Percentiles rank a stretch among this genome's conserved stretches.
Evolutionary conservation across 2,329 filamentous ascomycete genomes (phyloP).

Genomic region (Colletotrichum gloeosporioides): DNA sequence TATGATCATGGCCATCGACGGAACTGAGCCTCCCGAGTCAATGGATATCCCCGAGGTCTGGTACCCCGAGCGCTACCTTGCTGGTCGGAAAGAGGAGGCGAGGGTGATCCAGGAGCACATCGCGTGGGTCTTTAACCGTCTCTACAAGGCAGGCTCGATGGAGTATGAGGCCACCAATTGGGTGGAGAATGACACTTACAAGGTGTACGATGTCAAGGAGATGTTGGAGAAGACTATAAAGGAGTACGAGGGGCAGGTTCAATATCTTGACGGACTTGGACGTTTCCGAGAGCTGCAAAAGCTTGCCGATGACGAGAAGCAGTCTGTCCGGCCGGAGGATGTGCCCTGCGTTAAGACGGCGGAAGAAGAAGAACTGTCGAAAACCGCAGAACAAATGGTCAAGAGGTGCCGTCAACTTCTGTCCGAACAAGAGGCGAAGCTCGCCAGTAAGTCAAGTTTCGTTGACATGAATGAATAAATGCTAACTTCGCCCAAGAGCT

Average conservation of each 20-base stretch:
- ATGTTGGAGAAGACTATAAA: slow-evolving; percentile 32
- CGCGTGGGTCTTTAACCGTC: slow-evolving; percentile 24
- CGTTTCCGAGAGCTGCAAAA: slow-evolving; percentile 41
- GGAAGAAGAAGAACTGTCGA: slow-evolving; percentile 33
- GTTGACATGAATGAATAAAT: background rate
- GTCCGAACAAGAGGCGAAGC: slow-evolving; percentile 35
- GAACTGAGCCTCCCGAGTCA: slow-evolving; percentile 44
- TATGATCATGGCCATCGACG: slow-evolving; percentile 51
- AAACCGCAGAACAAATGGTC: slow-evolving; percentile 38
- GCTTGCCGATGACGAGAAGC: slow-evolving; percentile 41
- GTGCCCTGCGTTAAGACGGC: slow-evolving; percentile 41
- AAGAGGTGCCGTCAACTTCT: slow-evolving; percentile 36
- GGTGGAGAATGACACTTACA: slow-evolving; percentile 19
- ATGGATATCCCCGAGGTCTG: slow-evolving; percentile 57
- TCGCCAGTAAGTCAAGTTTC: slow-evolving; percentile 37
- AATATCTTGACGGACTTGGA: slow-evolving; percentile 40
- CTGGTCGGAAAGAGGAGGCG: slow-evolving; percentile 49
- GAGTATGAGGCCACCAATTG: slow-evolving; percentile 27
- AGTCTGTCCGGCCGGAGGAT: slow-evolving; percentile 42
- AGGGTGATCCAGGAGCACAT: slow-evolving; percentile 46
- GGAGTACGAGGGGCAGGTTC: slow-evolving; percentile 23
- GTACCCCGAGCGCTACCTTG: slow-evolving; percentile 60
- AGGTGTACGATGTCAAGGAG: slow-evolving; percentile 31
- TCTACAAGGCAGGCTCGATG: slow-evolving; percentile 16
- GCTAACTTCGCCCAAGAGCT: slow-evolving; percentile 34